These are phyloP conservation scores for Caulochytrium protostelioides DNA, from an alignment of 371 early-diverging fungal genomes.

Conservation along the genomic window DNA sequence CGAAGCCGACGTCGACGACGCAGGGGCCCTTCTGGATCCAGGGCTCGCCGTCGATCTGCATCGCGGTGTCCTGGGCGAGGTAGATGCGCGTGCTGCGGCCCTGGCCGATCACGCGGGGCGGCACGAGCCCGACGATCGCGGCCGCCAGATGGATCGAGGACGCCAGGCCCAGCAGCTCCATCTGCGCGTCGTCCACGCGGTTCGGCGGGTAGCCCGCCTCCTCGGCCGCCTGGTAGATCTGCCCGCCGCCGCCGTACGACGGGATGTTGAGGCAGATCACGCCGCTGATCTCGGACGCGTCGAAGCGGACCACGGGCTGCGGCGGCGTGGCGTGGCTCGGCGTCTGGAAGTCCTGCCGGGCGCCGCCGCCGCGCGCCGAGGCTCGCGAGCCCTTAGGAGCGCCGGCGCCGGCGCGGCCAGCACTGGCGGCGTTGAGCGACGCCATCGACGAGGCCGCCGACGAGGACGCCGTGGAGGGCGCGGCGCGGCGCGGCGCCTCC, in stretches of 20 bases:
- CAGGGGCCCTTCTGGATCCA: constrained; percentile 9
- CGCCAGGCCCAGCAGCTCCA: constrained; percentile 9
- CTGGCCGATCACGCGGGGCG: constrained; percentile 8
- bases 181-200: constrained; percentile 4
- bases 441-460: too few relatives aligned
- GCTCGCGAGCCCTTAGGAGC: too few relatives aligned
- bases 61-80: constrained; percentile 3
- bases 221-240: constrained; percentile 7
- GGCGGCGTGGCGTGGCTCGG: background rate
- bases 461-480: too few relatives aligned
- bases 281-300: constrained; percentile 4
- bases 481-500: too few relatives aligned
- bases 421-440: too few relatives aligned
- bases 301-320: constrained; percentile 1
- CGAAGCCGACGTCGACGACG: constrained; percentile 2
- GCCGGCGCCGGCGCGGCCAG: too few relatives aligned
- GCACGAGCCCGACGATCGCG: constrained; percentile 5
- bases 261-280: constrained; percentile 9
- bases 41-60: constrained; percentile 15
- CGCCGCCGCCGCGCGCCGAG: too few relatives aligned
- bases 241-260: constrained; percentile 11
- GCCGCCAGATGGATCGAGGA: constrained; percentile 8
- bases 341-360: background rate
- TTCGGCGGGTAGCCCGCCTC: constrained; percentile 4
- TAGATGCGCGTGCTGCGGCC: constrained; percentile 1